A percentile compares a stretch with the other conserved stretches of the same genome.
Evolutionary conservation across 1,139 yeast genomes (phyloP).

Genomic region (Ashbya aceris): DNA sequence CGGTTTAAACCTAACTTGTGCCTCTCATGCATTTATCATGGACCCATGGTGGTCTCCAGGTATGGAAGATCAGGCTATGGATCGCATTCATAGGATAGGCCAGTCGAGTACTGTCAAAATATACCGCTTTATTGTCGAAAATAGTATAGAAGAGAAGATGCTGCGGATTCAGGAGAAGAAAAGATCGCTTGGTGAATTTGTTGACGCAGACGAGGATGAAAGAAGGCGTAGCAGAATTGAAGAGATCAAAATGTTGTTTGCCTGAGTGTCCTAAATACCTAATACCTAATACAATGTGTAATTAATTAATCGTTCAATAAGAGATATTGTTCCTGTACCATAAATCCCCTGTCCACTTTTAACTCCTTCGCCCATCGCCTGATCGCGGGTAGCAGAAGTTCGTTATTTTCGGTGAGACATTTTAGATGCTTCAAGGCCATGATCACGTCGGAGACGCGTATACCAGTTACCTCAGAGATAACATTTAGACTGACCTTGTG

Average conservation of each 20-base stretch:
- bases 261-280: constrained; percentile 19
- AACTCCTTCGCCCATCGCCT: constrained; percentile 12
- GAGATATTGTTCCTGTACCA: constrained; percentile 21
- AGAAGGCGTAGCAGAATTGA: constrained; percentile 67
- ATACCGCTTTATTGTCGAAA: constrained; percentile 68
- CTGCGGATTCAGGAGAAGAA: constrained; percentile 78
- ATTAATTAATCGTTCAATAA: constrained; percentile 19
- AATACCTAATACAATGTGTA: background rate
- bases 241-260: constrained; percentile 71
- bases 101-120: constrained; percentile 69
- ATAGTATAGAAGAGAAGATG: constrained; percentile 88
- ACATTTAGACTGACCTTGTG: constrained; percentile 38
- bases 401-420: constrained; percentile 32
- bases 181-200: constrained; percentile 75
- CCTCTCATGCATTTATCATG: constrained; percentile 82
- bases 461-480: constrained; percentile 54
- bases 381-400: constrained; percentile 13
- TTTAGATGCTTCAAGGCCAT: constrained; percentile 55
- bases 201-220: constrained; percentile 72
- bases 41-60: constrained; percentile 99
- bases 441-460: constrained; percentile 60
- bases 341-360: constrained; percentile 15
- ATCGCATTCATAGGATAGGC: constrained; percentile 87
- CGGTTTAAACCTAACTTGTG: constrained; percentile 81
- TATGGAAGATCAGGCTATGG: constrained; percentile 90